Base-by-base conservation (phyloP, 352 stramenopile species). In the Phytophthora podocarpi region DNA sequence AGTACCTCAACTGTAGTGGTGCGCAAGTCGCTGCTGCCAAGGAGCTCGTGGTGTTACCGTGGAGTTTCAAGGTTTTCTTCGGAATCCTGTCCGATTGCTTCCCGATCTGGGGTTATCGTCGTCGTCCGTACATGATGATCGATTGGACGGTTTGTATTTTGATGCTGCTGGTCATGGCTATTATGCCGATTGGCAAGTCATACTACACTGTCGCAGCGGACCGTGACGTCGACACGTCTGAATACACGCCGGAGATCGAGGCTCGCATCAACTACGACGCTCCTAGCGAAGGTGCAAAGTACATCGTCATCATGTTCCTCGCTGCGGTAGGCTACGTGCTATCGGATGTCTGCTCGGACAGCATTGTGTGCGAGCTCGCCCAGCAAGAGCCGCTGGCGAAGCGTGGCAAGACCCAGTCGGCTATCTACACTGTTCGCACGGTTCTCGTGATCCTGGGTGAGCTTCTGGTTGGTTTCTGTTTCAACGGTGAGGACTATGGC, bases 51-150 rank as follows among this genome's bases (percentile, higher is more conserved):
- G 54, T 68, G 7, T 31, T 89, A 7, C 74, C 76, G 2, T 89
- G 79, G 79, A 87, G 72, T 54, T 84, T 87, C 60, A 89, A 95
- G 64, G 73, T 90, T 1, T 71, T 74, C 34, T 74, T 67, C 42
- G 65, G 65, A 41, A 70, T 73, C 40, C 32, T 69, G 5, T 73
- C 64, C 3, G 64, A 73, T 31, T 73, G 64, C n/a, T 73, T 60
- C 37, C 78, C 79, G 12, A 70, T 90, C 52, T 72, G 58, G 12
- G 80, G 80, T 13, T 87, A 85, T 59, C 80, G 80, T 31, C 77
- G 80, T 54, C 79, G 79, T 41, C 76, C 80, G 13, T 89, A 79
- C 59, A 87, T 89, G 73, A 34, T 87, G 13, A 59, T 89, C 34
- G 80, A 77, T 21, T 89, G 80, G 80, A 12, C 28, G 5, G 40